Evolutionary conservation across 1,284 basidiomycete genomes (phyloP).

Genomic region (Papiliotrema laurentii): DNA sequence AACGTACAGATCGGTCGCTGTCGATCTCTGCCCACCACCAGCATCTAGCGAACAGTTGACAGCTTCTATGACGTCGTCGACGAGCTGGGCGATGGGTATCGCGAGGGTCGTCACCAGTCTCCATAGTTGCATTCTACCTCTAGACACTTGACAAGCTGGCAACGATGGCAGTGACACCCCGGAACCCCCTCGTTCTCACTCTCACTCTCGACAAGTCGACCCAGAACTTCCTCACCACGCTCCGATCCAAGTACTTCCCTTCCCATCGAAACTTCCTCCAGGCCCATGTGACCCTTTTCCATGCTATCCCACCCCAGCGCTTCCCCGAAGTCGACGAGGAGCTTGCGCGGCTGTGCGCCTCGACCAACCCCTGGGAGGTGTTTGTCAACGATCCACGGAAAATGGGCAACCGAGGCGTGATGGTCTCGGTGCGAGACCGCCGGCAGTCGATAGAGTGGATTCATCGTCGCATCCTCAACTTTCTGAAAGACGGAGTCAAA

Average conservation of each 20-base stretch:
- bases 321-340: conserved; percentile 16
- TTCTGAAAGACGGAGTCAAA: conserved; percentile 14
- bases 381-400: conserved; percentile 22
- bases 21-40: too few relatives aligned
- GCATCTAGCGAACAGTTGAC: too few relatives aligned
- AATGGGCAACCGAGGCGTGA: conserved; percentile 30
- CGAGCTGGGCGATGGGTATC: too few relatives aligned
- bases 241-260: conserved; percentile 30
- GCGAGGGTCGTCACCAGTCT: too few relatives aligned
- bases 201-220: conserved; percentile 23
- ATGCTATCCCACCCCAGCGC: conserved; percentile 28
- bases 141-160: too few relatives aligned
- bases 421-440: conserved; percentile 19
- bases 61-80: too few relatives aligned
- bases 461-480: conserved; percentile 13
- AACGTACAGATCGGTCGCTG: too few relatives aligned
- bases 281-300: conserved; percentile 33
- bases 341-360: conserved; percentile 9
- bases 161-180: too few relatives aligned
- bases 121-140: too few relatives aligned
- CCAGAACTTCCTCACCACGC: conserved; percentile 19
- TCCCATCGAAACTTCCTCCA: conserved; percentile 22
- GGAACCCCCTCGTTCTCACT: conserved; percentile 24
- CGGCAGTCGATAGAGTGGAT: conserved; percentile 19
- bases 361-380: conserved; percentile 20